Conservation (phyloP, 441 rosid genomes). For the Erysimum pusillum region DNA sequence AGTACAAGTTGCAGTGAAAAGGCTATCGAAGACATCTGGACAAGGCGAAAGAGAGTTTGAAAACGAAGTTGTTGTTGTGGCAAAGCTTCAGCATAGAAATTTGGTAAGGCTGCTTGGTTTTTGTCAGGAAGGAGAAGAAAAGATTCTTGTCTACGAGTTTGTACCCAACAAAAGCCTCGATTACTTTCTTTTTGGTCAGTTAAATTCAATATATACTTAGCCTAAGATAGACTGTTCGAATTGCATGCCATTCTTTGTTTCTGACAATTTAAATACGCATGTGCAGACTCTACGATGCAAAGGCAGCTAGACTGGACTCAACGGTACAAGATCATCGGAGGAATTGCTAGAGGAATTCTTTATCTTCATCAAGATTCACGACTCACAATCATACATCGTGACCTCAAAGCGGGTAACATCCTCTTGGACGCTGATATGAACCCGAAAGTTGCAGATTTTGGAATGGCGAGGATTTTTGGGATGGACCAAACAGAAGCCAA, state of each 20-base stretch:
- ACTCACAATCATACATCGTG: conserved; percentile 53
- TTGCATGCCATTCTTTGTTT: no score
- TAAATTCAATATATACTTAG: no score
- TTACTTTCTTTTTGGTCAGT: conserved; percentile 60
- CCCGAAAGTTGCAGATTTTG: conserved; percentile 56
- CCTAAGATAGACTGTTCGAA: no score
- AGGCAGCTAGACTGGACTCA: conserved; percentile 52
- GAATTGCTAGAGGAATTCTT: conserved; percentile 50
- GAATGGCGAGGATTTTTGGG: conserved; percentile 51
- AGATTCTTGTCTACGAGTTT: conserved; percentile 62
- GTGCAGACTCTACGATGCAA: conserved; percentile 48
- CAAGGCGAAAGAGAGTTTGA: conserved; percentile 68
- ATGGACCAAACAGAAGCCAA: conserved; percentile 47
- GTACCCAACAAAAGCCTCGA: conserved; percentile 65
- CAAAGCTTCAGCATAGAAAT: conserved; percentile 67
- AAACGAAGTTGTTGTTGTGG: conserved; percentile 63
- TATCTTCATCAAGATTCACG: conserved; percentile 58
- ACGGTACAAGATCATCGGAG: conserved; percentile 51
- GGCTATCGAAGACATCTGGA: conserved; percentile 53
- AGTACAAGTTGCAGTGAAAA: conserved; percentile 57
- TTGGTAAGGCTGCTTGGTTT: conserved; percentile 60
- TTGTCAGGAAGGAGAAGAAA: conserved; percentile 60
- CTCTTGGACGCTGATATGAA: conserved; percentile 48
- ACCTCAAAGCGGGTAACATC: conserved; percentile 54
- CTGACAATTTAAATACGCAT: conserved; percentile 18